Conservation (phyloP, 305 asterid genomes). For the Salvia sclarea region DNA sequence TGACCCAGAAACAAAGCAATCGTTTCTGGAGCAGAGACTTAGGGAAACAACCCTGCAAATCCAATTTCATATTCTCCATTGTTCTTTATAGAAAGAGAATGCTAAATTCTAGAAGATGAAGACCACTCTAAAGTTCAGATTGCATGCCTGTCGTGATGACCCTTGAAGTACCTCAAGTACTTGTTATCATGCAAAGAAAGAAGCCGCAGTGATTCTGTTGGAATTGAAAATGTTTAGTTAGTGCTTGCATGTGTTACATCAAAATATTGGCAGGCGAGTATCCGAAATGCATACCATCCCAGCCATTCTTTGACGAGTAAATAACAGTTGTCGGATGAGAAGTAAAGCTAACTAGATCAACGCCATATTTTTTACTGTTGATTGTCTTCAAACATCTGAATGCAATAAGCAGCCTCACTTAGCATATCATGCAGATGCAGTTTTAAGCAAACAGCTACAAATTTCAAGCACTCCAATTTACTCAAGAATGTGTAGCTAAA, state of each 20-base stretch:
- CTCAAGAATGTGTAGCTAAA: neutral
- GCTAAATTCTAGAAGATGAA: constrained; percentile 22
- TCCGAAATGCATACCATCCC: constrained; percentile 78
- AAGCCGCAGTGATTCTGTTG: constrained; percentile 92
- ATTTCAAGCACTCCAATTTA: neutral
- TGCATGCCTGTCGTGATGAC: constrained; percentile 95
- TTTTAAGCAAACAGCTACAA: neutral
- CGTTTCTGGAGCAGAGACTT: constrained; percentile 79
- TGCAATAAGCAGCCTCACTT: constrained; percentile 26
- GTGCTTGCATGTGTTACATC: constrained; percentile 28
- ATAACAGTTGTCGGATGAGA: constrained; percentile 95
- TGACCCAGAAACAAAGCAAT: constrained; percentile 91
- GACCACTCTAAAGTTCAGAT: constrained; percentile 32
- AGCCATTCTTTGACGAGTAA: constrained; percentile 97
- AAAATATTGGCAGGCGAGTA: constrained; percentile 19
- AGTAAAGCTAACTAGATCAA: constrained; percentile 94
- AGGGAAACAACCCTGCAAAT: constrained; percentile 86
- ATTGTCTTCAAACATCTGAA: constrained; percentile 94
- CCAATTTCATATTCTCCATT: constrained; percentile 26
- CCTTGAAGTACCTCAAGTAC: constrained; percentile 96
- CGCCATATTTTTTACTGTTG: constrained; percentile 95
- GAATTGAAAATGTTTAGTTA: constrained; percentile 31
- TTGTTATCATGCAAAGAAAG: constrained; percentile 95
- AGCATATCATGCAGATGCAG: constrained; percentile 28
- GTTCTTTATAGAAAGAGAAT: neutral